phyloP scores from a whole-genome alignment of 106 monocot species.

The Ottelia alismoides region DNA sequence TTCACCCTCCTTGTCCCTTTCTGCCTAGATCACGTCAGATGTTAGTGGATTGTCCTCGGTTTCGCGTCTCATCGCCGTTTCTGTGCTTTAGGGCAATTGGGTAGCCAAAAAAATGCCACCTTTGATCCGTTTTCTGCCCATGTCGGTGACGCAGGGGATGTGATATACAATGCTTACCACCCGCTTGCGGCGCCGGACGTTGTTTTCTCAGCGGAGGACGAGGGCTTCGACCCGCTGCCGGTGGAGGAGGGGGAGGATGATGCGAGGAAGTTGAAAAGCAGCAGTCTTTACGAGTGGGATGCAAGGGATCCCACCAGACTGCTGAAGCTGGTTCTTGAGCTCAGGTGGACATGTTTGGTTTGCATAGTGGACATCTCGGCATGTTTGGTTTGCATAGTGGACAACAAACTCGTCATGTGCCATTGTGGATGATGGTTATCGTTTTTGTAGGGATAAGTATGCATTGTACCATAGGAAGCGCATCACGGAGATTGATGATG shows the following conservation, averaged over 20 bases:
- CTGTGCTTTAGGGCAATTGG: background rate
- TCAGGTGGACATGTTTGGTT: conserved; percentile 29
- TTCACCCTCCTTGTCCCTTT: conserved; percentile 81
- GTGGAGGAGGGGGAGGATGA: conserved; percentile 11
- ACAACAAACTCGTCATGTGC: background rate
- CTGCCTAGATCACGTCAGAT: conserved; percentile 81
- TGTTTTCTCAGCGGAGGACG: conserved; percentile 59
- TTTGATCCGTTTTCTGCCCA: background rate
- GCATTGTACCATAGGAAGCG: conserved; percentile 59
- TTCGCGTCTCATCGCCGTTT: too few species aligned
- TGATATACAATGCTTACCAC: conserved; percentile 49
- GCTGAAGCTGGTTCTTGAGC: conserved; percentile 38
- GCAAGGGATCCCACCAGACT: conserved; percentile 40
- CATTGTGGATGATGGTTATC: background rate
- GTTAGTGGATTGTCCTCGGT: conserved; percentile 24
- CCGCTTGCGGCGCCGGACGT: conserved; percentile 66
- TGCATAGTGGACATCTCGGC: background rate
- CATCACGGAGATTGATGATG: conserved; percentile 54
- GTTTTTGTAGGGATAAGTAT: conserved; percentile 51
- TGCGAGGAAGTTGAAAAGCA: conserved; percentile 12
- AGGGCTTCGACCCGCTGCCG: conserved; percentile 50
- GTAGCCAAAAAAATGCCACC: background rate
- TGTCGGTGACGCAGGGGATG: conserved; percentile 42
- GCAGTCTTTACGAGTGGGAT: conserved; percentile 53
- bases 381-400: conserved; percentile 1